Conservation (phyloP, 345 rosid species). For the Dimocarpus longan region DNA sequence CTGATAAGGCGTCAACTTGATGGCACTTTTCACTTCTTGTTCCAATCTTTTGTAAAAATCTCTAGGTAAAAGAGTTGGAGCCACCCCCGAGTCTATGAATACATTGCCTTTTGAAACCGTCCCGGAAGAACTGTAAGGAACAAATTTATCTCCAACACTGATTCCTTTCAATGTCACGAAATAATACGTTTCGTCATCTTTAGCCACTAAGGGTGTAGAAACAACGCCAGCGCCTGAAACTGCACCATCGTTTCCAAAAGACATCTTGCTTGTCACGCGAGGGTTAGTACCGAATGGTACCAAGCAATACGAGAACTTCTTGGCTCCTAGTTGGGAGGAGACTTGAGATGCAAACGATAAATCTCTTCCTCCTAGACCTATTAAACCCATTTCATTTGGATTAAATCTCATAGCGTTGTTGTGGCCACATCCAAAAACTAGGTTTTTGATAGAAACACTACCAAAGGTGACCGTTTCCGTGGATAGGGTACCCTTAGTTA, state of each 20-base stretch:
- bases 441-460: background rate
- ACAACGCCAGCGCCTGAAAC: conserved; percentile 7
- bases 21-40: conserved; percentile 9
- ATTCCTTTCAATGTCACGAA: conserved; percentile 24
- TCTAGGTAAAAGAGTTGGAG: conserved; percentile 30
- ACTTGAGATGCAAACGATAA: conserved; percentile 31
- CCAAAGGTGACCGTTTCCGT: conserved; percentile 26
- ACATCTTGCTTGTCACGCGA: conserved; percentile 9
- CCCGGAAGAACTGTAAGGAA: background rate
- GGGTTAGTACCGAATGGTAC: conserved; percentile 1
- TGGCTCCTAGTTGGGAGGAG: conserved; percentile 11
- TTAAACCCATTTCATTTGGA: conserved; percentile 17
- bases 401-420: conserved; percentile 23
- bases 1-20: conserved; percentile 1
- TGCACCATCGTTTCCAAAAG: background rate
- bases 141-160: conserved; percentile 21
- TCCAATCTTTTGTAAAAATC: conserved; percentile 25
- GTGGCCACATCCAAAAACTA: conserved; percentile 35
- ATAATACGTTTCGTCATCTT: background rate
- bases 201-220: conserved; percentile 11
- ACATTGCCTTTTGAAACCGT: conserved; percentile 14
- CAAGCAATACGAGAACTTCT: conserved; percentile 14
- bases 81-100: conserved; percentile 28
- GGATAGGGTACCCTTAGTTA: conserved; percentile 22
- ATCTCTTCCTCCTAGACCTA: conserved; percentile 31